Percentiles rank a stretch among this genome's conserved stretches.
These are phyloP conservation scores for Hsuehochloa calcarea DNA, from an alignment of 176 grass and related monocot genomes.

Conservation along the genomic window DNA sequence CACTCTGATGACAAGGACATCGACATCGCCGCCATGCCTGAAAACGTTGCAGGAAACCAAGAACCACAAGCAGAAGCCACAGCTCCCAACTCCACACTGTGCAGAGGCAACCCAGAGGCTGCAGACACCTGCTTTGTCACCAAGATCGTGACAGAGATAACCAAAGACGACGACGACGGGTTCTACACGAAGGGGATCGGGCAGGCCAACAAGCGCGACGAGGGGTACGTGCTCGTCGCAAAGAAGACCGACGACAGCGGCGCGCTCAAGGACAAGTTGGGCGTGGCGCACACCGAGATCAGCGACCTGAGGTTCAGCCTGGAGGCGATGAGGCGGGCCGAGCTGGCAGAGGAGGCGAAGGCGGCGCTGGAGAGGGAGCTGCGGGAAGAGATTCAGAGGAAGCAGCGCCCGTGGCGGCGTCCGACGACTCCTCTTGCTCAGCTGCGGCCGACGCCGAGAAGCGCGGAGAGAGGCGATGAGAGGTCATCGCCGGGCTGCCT, in stretches of 20 bases:
- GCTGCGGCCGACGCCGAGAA: neutral
- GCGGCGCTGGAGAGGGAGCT: conserved; percentile 51
- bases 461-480: neutral
- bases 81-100: neutral
- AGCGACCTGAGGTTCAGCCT: conserved; percentile 53
- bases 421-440: neutral
- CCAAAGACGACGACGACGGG: neutral
- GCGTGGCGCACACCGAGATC: conserved; percentile 38
- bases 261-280: conserved; percentile 27
- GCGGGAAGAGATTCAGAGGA: conserved; percentile 36
- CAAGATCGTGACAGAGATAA: neutral
- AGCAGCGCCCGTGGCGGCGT: neutral
- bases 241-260: neutral
- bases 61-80: conserved; percentile 1
- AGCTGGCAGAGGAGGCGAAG: conserved; percentile 60
- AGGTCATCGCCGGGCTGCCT: conserved; percentile 18
- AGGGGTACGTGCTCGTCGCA: conserved; percentile 29
- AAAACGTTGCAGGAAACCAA: neutral
- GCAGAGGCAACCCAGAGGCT: neutral
- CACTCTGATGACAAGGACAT: neutral
- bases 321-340: conserved; percentile 43
- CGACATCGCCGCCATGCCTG: neutral
- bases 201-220: neutral
- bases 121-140: neutral
- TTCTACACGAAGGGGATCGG: conserved; percentile 26